Evolutionary conservation across 1,284 basidiomycete species (phyloP).

Genomic region (Tilletiopsis washingtonensis): DNA sequence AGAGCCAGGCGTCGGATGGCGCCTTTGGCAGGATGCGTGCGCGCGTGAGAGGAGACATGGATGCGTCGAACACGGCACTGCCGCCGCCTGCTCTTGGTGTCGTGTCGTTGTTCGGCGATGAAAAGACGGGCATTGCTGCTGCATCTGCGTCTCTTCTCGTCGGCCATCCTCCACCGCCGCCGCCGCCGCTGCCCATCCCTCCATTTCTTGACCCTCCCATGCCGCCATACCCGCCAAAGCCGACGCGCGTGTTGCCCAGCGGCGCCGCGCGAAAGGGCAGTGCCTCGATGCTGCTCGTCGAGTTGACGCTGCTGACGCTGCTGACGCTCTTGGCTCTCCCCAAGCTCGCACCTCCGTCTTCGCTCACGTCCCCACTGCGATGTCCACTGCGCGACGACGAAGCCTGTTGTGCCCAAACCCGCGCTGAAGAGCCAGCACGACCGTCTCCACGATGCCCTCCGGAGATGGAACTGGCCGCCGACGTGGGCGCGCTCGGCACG

Average conservation of each 20-base stretch:
- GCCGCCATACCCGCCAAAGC: slow-evolving; percentile 14
- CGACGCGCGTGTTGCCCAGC: slow-evolving; percentile 32
- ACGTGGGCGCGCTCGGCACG: too few relatives aligned
- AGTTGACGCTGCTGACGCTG: slow-evolving; percentile 39
- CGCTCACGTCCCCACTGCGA: slow-evolving; percentile 21
- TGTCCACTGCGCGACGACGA: too few relatives aligned
- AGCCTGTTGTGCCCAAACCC: too few relatives aligned
- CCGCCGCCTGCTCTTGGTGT: too few relatives aligned
- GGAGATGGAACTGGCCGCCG: too few relatives aligned
- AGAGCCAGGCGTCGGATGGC: slow-evolving; percentile 32
- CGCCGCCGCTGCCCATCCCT: background rate
- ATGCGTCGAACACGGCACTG: background rate
- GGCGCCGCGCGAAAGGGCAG: slow-evolving; percentile 43
- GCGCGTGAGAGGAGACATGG: background rate
- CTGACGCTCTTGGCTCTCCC: slow-evolving; percentile 41
- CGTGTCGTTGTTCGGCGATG: background rate
- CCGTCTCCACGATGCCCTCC: too few relatives aligned
- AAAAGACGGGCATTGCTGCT: too few relatives aligned
- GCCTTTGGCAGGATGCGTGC: slow-evolving; percentile 20
- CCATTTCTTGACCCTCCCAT: background rate
- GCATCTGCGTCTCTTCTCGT: slow-evolving; percentile 2
- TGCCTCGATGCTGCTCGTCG: slow-evolving; percentile 43
- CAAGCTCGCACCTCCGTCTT: slow-evolving; percentile 17
- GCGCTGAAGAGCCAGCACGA: too few relatives aligned
- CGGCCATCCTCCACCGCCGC: background rate